Evolutionary conservation across 129 eudicot genomes (phyloP).

Genomic region (Flaveria sonorensis): DNA sequence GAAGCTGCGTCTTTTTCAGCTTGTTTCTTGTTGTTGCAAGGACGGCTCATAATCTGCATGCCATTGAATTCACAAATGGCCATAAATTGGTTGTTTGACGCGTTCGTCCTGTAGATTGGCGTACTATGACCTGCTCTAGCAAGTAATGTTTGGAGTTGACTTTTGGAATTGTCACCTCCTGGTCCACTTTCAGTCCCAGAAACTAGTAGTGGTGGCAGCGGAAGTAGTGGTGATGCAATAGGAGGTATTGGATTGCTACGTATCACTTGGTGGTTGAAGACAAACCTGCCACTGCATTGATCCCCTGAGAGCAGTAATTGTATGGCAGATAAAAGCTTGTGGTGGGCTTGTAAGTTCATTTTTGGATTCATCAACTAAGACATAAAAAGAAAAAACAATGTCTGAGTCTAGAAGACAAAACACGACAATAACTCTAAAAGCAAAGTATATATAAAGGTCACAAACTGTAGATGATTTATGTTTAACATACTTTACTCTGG

Average conservation of each 20-base stretch:
- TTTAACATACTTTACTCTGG: conserved; percentile 53
- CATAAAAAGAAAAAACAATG: conserved; percentile 1
- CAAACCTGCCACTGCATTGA: conserved; percentile 63
- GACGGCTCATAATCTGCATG: conserved; percentile 61
- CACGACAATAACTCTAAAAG: not conserved
- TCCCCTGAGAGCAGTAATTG: conserved; percentile 68
- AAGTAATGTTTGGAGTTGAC: conserved; percentile 76
- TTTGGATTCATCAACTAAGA: conserved; percentile 65
- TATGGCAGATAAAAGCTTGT: conserved; percentile 61
- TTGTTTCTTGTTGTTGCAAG: conserved; percentile 71
- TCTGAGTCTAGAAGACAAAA: not conserved
- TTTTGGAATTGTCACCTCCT: conserved; percentile 85
- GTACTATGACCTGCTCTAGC: conserved; percentile 68
- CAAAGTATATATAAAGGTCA: not conserved
- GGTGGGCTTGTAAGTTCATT: conserved; percentile 59
- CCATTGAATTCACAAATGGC: conserved; percentile 70
- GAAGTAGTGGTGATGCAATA: conserved; percentile 17
- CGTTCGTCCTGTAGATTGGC: conserved; percentile 56
- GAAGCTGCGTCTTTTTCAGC: conserved; percentile 88
- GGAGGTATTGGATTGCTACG: conserved; percentile 38
- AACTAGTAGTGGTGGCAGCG: conserved; percentile 28
- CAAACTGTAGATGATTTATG: conserved; percentile 1
- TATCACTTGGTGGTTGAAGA: conserved; percentile 47
- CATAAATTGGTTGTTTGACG: conserved; percentile 55
- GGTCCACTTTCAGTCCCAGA: conserved; percentile 64